phyloP scores from a whole-genome alignment of 768 basidiomycete genomes.

The Russula dissimulans region DNA sequence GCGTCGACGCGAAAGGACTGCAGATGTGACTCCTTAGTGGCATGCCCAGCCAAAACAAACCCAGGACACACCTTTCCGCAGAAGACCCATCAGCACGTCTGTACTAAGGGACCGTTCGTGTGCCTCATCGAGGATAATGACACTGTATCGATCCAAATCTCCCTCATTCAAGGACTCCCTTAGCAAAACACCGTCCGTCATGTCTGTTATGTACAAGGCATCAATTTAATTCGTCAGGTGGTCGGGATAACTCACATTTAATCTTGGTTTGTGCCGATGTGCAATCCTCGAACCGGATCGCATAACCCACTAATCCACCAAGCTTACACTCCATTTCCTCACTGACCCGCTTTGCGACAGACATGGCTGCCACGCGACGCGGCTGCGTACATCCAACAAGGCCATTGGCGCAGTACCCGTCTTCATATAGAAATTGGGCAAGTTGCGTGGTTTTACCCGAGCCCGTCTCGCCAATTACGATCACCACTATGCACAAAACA shows the following conservation, averaged over 20 bases:
- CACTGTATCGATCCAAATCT: constrained; percentile 93
- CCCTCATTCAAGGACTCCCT: constrained; percentile 97
- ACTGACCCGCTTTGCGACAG: constrained; percentile 98
- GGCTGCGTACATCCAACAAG: constrained; percentile 97
- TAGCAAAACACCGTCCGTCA: constrained; percentile 98
- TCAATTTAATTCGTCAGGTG: background rate
- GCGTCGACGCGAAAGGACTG: constrained; percentile 66
- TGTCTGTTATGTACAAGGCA: constrained; percentile 43
- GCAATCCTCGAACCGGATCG: constrained; percentile 98
- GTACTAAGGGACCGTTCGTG: constrained; percentile 97
- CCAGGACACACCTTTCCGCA: constrained; percentile 69
- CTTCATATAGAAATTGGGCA: constrained; percentile 92
- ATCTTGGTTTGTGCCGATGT: constrained; percentile 91
- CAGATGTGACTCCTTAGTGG: constrained; percentile 28
- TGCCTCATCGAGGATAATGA: constrained; percentile 98
- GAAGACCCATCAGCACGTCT: constrained; percentile 94
- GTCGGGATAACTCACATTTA: constrained; percentile 60
- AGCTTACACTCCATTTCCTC: constrained; percentile 99
- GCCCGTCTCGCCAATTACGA: constrained; percentile 99
- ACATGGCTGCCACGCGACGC: constrained; percentile 98
- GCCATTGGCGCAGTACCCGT: constrained; percentile 86
- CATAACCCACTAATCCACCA: constrained; percentile 87
- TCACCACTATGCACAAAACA: constrained; percentile 47
- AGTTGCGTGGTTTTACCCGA: constrained; percentile 98
- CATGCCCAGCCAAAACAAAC: background rate